A percentile compares a stretch with the other conserved stretches of the same genome.
Conservation (phyloP, 345 rosid genomes). For the Melaleuca quinquenervia region DNA sequence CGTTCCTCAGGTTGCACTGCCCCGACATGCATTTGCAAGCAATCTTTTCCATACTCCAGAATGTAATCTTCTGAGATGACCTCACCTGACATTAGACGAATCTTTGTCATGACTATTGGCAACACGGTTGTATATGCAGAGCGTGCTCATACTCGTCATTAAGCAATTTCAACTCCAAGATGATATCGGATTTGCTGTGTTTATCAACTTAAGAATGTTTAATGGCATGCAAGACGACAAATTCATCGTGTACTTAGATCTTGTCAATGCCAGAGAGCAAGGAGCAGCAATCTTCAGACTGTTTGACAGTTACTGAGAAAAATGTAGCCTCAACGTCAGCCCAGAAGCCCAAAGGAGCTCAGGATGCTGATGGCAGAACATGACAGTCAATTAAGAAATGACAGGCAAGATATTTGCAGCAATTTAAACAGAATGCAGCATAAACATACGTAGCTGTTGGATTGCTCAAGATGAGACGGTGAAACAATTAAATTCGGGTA, state of each 20-base stretch:
- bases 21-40: slow-evolving; percentile 92
- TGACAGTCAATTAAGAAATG: neutral
- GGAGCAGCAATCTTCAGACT: neutral
- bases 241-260: neutral
- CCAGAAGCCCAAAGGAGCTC: neutral
- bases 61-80: slow-evolving; percentile 78
- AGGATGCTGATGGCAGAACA: neutral
- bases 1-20: slow-evolving; percentile 69
- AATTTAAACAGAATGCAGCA: neutral
- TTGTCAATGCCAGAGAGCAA: neutral
- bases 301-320: neutral
- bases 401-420: neutral
- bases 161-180: neutral
- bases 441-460: neutral
- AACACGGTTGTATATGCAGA: neutral
- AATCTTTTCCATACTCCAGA: slow-evolving; percentile 82
- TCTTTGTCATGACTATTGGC: neutral
- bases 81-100: slow-evolving; percentile 34
- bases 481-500: neutral
- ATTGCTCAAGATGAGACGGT: neutral
- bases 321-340: neutral
- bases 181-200: neutral
- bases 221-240: neutral
- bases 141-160: neutral
- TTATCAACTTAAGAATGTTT: neutral